Percentiles rank a stretch among this genome's conserved stretches.
Conservation (phyloP, 768 basidiomycete genomes). For the Hydnum rufescens region DNA sequence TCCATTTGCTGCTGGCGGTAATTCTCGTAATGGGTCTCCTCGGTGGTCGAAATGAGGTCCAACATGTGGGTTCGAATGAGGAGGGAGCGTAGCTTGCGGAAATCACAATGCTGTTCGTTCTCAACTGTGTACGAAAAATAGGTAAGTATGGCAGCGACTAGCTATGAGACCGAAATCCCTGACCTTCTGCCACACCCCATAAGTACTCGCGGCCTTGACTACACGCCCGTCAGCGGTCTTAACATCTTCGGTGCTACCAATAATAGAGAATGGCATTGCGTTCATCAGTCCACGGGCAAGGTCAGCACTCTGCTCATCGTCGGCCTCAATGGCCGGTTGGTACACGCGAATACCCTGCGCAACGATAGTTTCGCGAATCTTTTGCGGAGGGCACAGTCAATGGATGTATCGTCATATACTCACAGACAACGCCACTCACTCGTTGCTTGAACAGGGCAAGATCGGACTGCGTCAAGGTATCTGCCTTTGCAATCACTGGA, state of each 20-base stretch:
- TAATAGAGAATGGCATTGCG: constrained; percentile 96
- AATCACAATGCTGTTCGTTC: constrained; percentile 98
- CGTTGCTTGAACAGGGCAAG: constrained; percentile 81
- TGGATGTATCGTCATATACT: background rate
- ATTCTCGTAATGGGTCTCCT: constrained; percentile 93
- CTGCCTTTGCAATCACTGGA: constrained; percentile 93
- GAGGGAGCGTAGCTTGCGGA: constrained; percentile 89
- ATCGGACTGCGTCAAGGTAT: constrained; percentile 90
- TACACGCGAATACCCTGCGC: constrained; percentile 94
- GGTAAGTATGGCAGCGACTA: background rate
- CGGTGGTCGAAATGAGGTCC: constrained; percentile 88
- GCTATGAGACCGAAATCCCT: background rate
- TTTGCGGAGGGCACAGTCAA: constrained; percentile 16
- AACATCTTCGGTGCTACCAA: constrained; percentile 91
- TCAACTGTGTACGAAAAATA: constrained; percentile 38
- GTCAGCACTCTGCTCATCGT: constrained; percentile 71
- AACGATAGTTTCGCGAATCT: constrained; percentile 74
- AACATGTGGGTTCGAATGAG: constrained; percentile 97
- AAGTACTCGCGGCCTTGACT: constrained; percentile 95
- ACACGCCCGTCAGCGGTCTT: constrained; percentile 72
- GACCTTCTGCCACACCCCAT: constrained; percentile 99
- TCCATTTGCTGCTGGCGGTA: constrained; percentile 99
- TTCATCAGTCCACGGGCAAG: constrained; percentile 73
- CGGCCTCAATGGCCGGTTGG: constrained; percentile 75
- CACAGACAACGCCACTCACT: constrained; percentile 26